Evolutionary conservation across 176 grass and related monocot species (phyloP), one percentile per base, ranked within the genome.

Genomic region (Rhynchospora pubera): DNA sequence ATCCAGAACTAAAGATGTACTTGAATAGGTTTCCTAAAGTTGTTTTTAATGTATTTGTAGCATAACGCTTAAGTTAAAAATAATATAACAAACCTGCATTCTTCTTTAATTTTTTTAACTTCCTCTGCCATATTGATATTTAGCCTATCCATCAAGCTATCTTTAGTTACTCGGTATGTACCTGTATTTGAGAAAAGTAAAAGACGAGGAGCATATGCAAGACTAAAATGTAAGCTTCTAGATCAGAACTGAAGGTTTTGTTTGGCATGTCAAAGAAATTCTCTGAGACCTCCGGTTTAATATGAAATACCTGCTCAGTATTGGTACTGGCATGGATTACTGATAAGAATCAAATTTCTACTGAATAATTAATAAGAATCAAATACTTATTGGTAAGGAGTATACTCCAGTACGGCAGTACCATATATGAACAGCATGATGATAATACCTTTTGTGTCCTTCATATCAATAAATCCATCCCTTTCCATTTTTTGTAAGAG

Each of bases 81-180:
- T 75, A 84, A 63, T 55, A 46, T 30, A 39, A 70, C 71, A 52
- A 47, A 94, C 94, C 94, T 94, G 92, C 91, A 92, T 63, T 92
- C 84, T 65, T 86, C 90, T 82, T 93, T 84, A 57, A 97, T 93
- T 51, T 90, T 87, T 80, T 88, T 84, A 80, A 90, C 89, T 64
- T 79, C 75, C 74, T 87, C 80, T 79, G 0, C 85, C 95, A 97
- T 94, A 88, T 94, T 84, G 80, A 79, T 88, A 52, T 68, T 91
- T 42, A 97, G 22, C 77, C 95, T 81, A 92, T 97, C 95, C 87
- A 84, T 89, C 77, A 94, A 84, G 77, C 92, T 97, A 39, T 91
- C 87, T 85, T 87, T 87, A 58, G 92, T 97, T 73, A 94, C 88
- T 78, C 81, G 88, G 82, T 87, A 97, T 24, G 52, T 64, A 64